Conservation (phyloP, 768 basidiomycete genomes). For the Amyloporia xantha region DNA sequence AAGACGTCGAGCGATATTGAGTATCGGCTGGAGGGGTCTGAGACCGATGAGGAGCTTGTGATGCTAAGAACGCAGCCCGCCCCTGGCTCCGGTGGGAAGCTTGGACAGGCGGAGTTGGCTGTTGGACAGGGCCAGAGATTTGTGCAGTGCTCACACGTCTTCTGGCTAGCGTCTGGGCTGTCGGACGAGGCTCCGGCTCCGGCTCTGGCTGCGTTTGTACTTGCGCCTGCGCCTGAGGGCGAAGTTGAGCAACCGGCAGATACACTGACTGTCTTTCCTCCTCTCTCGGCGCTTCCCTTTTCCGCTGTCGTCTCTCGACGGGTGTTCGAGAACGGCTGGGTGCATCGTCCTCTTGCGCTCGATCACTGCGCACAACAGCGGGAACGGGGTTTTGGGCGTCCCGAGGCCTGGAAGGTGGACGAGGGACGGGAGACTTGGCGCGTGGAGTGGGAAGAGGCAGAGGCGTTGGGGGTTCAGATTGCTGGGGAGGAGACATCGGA, state of each 20-base stretch:
- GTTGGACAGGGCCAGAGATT: slow-evolving; percentile 6
- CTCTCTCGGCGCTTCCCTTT: slow-evolving; percentile 6
- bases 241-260: slow-evolving; percentile 14
- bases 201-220: neutral
- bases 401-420: slow-evolving; percentile 1
- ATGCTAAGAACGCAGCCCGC: neutral
- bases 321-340: slow-evolving; percentile 6
- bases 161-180: slow-evolving; percentile 1
- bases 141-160: slow-evolving; percentile 5
- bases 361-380: slow-evolving; percentile 1
- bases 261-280: slow-evolving; percentile 7
- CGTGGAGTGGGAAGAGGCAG: slow-evolving; percentile 15
- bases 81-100: neutral
- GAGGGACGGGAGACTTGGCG: slow-evolving; percentile 10
- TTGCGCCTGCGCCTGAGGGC: slow-evolving; percentile 9
- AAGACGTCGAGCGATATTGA: neutral
- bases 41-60: neutral
- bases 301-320: slow-evolving; percentile 2
- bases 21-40: slow-evolving; percentile 1
- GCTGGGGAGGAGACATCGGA: slow-evolving; percentile 14
- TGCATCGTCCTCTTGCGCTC: neutral
- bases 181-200: neutral
- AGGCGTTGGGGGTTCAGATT: slow-evolving; percentile 12
- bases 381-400: neutral
- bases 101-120: slow-evolving; percentile 4